Percentiles rank a stretch among this genome's conserved stretches.
phyloP scores from a whole-genome alignment of 192 early-diverging fungal species.

The Linnemannia schmuckeri region DNA sequence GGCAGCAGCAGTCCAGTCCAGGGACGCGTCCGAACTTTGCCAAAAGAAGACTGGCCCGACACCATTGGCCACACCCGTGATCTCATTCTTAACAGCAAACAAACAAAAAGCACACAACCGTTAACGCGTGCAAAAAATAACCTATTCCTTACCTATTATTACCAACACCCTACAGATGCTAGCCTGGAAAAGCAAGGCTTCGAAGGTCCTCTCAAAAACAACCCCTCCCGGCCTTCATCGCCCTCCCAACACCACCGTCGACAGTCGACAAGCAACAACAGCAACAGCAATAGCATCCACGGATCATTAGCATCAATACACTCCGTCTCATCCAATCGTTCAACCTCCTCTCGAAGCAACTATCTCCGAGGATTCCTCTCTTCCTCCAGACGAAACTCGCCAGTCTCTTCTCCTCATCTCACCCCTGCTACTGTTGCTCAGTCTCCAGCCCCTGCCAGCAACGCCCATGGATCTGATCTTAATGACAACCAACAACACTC shows the following conservation, averaged over 20 bases:
- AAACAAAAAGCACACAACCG: not conserved
- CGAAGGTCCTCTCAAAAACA: not conserved
- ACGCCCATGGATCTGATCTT: not conserved
- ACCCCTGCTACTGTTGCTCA: not conserved
- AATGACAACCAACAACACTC: conserved; percentile 10
- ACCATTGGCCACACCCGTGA: not conserved
- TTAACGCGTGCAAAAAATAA: not conserved
- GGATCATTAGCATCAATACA: conserved; percentile 17
- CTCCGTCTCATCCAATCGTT: not conserved
- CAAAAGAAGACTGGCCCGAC: conserved; percentile 5
- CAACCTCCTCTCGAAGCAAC: conserved; percentile 16
- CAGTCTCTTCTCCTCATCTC: conserved; percentile 4
- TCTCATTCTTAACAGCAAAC: not conserved
- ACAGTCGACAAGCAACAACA: conserved; percentile 2
- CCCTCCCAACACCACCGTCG: conserved; percentile 19
- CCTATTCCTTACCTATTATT: not conserved
- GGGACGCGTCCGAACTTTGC: conserved; percentile 3
- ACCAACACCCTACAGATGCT: not conserved
- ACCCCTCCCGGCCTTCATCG: not conserved
- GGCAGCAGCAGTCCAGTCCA: not conserved
- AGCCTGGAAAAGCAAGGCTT: not conserved
- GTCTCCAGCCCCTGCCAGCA: conserved; percentile 1
- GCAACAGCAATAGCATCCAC: not conserved
- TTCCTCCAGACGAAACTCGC: conserved; percentile 7
- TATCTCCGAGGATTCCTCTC: conserved; percentile 35